Conservation (phyloP, 805 yeast species). For the Candida fluviatilis region DNA sequence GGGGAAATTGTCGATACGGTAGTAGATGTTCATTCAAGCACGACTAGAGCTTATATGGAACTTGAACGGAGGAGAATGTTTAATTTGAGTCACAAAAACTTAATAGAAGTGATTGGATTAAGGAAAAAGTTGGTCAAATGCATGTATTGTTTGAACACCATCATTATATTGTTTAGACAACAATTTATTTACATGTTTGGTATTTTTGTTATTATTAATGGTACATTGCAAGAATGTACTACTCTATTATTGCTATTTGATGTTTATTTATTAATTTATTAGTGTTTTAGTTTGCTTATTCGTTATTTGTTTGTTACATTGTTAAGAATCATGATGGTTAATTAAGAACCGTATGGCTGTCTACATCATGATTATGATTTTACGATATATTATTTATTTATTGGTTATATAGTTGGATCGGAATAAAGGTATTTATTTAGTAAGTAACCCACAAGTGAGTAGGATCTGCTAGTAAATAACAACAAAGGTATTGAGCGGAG, state of each 20-base stretch:
- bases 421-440: slow-evolving; percentile 1
- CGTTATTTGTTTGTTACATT: not conserved
- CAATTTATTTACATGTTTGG: not conserved
- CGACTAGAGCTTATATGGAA: slow-evolving; percentile 32
- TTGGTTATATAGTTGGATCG: slow-evolving; percentile 1
- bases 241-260: not conserved
- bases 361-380: not conserved
- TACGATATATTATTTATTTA: slow-evolving; percentile 1
- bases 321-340: not conserved
- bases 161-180: not conserved
- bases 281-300: not conserved
- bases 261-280: not conserved
- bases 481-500: too few relatives aligned
- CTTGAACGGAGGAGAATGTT: too few relatives aligned
- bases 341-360: not conserved
- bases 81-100: too few relatives aligned
- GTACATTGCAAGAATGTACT: not conserved
- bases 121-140: not conserved
- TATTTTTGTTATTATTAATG: not conserved
- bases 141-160: not conserved
- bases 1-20: slow-evolving; percentile 83
- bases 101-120: too few relatives aligned
- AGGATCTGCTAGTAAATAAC: too few relatives aligned
- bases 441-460: not conserved
- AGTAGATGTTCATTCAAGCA: slow-evolving; percentile 91